phyloP scores from a whole-genome alignment of 768 basidiomycete genomes.

The Mrakia blollopis region DNA sequence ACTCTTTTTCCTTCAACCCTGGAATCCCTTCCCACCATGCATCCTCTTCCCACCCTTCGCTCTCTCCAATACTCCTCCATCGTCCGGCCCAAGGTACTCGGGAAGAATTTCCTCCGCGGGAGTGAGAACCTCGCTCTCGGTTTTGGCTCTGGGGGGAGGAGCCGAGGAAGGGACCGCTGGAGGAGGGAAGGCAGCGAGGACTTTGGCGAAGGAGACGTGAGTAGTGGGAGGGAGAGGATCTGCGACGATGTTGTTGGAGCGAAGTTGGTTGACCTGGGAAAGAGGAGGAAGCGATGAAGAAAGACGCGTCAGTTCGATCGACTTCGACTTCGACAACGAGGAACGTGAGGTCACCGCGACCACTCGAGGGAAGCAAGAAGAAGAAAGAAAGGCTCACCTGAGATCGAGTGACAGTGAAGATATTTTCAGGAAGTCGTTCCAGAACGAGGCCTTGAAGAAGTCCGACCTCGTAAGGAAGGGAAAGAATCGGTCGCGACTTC shows the following conservation, averaged over 20 bases:
- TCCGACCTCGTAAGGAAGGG: constrained; percentile 61
- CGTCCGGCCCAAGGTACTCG: constrained; percentile 47
- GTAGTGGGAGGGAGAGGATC: constrained; percentile 43
- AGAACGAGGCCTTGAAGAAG: constrained; percentile 61
- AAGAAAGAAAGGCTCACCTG: constrained; percentile 51
- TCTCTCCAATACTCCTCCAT: constrained; percentile 11
- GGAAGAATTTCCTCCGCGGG: constrained; percentile 57
- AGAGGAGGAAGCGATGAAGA: constrained; percentile 15
- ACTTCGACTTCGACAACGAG: background rate
- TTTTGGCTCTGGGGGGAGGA: constrained; percentile 39
- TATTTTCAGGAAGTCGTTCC: constrained; percentile 58
- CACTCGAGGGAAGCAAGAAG: too few species aligned
- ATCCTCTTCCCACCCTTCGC: constrained; percentile 41
- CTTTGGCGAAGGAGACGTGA: constrained; percentile 36
- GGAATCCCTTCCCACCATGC: constrained; percentile 39
- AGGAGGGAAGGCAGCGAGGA: constrained; percentile 43
- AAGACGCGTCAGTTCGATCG: background rate
- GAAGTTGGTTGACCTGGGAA: constrained; percentile 59
- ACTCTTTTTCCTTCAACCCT: background rate
- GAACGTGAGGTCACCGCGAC: background rate
- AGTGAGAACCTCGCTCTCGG: constrained; percentile 44
- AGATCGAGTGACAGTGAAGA: constrained; percentile 65
- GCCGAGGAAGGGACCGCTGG: constrained; percentile 38
- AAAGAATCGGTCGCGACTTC: constrained; percentile 57
- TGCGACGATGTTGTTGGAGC: constrained; percentile 53